Percentiles rank a stretch among this genome's conserved stretches.
phyloP scores from a whole-genome alignment of 331 rosid genomes.

The Telfairia occidentalis region DNA sequence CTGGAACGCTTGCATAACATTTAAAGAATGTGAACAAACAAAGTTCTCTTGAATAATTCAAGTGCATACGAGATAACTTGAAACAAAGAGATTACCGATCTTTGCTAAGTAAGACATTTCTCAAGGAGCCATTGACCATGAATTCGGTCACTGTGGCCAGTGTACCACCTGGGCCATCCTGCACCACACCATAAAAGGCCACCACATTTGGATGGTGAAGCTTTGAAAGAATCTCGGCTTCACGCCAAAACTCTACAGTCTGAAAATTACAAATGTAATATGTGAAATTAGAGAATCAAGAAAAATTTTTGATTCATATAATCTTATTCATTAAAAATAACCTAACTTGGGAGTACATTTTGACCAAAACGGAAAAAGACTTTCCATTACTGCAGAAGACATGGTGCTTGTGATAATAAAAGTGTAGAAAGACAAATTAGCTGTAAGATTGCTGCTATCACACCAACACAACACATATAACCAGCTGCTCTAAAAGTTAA shows the following conservation, averaged over 20 bases:
- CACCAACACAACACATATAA: not conserved
- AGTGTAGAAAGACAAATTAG: not conserved
- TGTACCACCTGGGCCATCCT: conserved; percentile 77
- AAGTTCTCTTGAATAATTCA: not conserved
- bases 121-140: conserved; percentile 88
- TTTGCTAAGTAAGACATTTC: conserved; percentile 51
- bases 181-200: conserved; percentile 90
- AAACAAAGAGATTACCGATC: conserved; percentile 29
- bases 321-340: not conserved
- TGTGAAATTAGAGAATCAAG: not conserved
- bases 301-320: not conserved
- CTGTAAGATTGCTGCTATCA: not conserved
- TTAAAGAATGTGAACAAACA: conserved; percentile 5
- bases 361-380: not conserved
- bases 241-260: conserved; percentile 89
- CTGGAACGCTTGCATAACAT: conserved; percentile 16
- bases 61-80: conserved; percentile 2
- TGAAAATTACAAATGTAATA: conserved; percentile 13
- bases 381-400: not conserved
- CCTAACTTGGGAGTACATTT: not conserved
- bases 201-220: conserved; percentile 96
- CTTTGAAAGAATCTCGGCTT: conserved; percentile 91
- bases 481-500: not conserved
- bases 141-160: conserved; percentile 75
- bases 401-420: not conserved